phyloP scores from a whole-genome alignment of 179 eudicot genomes.

The Dionaea muscipula region DNA sequence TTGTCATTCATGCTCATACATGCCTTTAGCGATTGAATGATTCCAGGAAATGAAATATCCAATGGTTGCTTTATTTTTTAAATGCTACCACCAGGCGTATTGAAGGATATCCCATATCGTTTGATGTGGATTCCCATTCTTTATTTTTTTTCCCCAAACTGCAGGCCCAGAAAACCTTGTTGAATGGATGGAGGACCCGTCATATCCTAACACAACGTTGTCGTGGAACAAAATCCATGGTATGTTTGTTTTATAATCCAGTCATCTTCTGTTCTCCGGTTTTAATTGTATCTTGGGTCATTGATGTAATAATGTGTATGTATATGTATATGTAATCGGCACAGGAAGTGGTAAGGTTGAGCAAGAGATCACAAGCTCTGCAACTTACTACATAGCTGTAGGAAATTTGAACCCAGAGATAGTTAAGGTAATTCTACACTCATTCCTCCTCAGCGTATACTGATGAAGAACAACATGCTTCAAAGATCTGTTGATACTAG shows the following conservation, averaged over 20 bases:
- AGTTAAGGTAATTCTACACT: conserved; percentile 28
- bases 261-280: background rate
- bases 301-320: no score
- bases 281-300: background rate
- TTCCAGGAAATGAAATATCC: no score
- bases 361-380: conserved; percentile 39
- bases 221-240: conserved; percentile 61
- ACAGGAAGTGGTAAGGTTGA: conserved; percentile 56
- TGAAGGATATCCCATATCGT: no score
- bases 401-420: conserved; percentile 52
- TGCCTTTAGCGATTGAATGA: no score
- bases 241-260: conserved; percentile 7
- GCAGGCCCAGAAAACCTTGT: conserved; percentile 50
- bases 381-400: conserved; percentile 52
- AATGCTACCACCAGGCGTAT: no score
- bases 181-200: conserved; percentile 62
- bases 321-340: no score
- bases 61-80: no score
- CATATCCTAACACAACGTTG: conserved; percentile 52
- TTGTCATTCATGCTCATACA: no score
- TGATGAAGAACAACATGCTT: background rate
- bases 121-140: no score
- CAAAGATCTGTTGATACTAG: background rate
- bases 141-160: no score
- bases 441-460: background rate